Conservation (phyloP, 2,329 filamentous ascomycete genomes). For the Colletotrichum theobromicola region DNA sequence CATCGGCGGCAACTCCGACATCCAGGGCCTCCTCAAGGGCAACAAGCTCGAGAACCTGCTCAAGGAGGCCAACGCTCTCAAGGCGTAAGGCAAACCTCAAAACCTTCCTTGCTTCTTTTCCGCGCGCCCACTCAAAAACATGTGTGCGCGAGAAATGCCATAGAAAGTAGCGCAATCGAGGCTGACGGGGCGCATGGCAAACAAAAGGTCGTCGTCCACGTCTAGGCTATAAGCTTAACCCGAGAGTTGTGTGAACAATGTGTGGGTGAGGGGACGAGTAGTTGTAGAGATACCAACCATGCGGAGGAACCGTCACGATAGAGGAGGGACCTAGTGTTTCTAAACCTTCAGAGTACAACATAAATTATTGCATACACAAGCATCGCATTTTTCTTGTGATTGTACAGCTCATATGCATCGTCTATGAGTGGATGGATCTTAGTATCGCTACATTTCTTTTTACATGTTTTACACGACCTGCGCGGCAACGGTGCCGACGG, state of each 20-base stretch:
- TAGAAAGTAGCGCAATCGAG: background rate
- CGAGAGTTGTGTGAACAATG: background rate
- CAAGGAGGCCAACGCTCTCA: slow-evolving; percentile 45
- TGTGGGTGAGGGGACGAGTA: background rate
- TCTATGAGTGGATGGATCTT: background rate
- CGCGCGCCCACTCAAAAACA: background rate
- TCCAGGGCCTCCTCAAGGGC: slow-evolving; percentile 62
- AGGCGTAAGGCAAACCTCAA: too few relatives aligned
- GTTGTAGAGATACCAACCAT: background rate
- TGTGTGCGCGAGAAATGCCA: background rate
- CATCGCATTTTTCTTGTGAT: slow-evolving; percentile 5
- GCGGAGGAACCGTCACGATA: background rate
- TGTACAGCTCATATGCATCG: slow-evolving; percentile 4
- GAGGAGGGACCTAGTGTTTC: background rate
- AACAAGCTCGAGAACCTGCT: slow-evolving; percentile 47
- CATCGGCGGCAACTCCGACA: slow-evolving; percentile 94
- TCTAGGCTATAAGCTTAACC: background rate
- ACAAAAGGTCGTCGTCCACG: background rate
- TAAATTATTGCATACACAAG: background rate
- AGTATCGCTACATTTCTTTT: slow-evolving; percentile 24
- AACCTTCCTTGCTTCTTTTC: too few relatives aligned
- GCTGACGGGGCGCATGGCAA: background rate
- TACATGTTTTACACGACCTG: slow-evolving; percentile 64
- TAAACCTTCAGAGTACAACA: background rate
- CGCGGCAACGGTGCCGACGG: slow-evolving; percentile 84